A percentile compares a stretch with the other conserved stretches of the same genome.
phyloP scores from a whole-genome alignment of 371 early-diverging fungal genomes.

The Mycotypha africana region DNA sequence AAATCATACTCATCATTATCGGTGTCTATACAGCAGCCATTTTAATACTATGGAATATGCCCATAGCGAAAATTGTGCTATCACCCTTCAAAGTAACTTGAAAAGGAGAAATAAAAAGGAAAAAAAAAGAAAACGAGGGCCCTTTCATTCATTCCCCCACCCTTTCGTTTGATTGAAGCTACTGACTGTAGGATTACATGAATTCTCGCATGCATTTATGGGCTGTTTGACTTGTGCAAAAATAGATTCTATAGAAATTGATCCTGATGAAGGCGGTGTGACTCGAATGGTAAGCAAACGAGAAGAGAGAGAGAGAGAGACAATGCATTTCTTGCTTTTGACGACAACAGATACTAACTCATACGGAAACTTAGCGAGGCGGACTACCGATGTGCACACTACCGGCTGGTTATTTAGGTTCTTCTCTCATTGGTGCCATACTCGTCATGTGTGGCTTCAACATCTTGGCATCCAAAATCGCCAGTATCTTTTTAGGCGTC shows the following conservation, averaged over 20 bases:
- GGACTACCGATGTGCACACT: constrained; percentile 71
- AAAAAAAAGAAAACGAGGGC: no score
- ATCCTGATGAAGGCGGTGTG: constrained; percentile 91
- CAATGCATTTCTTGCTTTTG: background rate
- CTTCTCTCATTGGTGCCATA: constrained; percentile 78
- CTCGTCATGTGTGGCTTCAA: constrained; percentile 92
- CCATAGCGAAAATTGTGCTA: constrained; percentile 73
- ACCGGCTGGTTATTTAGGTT: constrained; percentile 78
- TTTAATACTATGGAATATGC: constrained; percentile 83
- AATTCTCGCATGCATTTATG: constrained; percentile 77
- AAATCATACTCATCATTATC: constrained; percentile 62
- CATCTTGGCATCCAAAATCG: constrained; percentile 78
- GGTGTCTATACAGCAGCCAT: constrained; percentile 69
- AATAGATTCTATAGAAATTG: constrained; percentile 86
- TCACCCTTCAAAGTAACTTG: constrained; percentile 81
- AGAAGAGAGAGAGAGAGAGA: no score
- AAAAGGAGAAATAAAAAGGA: background rate
- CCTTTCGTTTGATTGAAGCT: constrained; percentile 32
- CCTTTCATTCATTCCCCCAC: background rate
- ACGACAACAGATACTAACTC: no score
- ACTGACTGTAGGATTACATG: constrained; percentile 79
- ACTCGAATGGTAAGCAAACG: constrained; percentile 64
- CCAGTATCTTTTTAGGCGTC: constrained; percentile 72
- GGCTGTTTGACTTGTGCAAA: constrained; percentile 84
- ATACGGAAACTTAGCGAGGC: constrained; percentile 40